Evolutionary conservation across 2,329 filamentous ascomycete species (phyloP).

Genomic region (Fusarium oligoseptatum): DNA sequence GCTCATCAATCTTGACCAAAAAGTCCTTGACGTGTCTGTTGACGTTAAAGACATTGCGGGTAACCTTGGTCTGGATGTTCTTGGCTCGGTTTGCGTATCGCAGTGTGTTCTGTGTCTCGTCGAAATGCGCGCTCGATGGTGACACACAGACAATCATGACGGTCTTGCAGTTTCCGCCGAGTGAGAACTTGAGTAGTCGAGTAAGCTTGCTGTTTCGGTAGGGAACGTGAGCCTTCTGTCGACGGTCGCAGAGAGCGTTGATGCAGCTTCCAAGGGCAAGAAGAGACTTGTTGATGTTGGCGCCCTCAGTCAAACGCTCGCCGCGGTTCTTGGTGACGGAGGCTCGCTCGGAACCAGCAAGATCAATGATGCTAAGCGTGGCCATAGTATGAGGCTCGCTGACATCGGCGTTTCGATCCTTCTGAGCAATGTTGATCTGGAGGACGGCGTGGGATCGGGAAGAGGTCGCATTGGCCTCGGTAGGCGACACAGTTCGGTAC

Average conservation of each 20-base stretch:
- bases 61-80: constrained; percentile 99
- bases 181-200: constrained; percentile 92
- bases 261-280: constrained; percentile 96
- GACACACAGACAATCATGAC: constrained; percentile 99
- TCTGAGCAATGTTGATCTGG: constrained; percentile 95
- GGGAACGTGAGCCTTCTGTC: constrained; percentile 92
- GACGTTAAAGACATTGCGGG: constrained; percentile 98
- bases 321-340: constrained; percentile 97
- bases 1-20: constrained; percentile 98
- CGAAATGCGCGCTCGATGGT: constrained; percentile 95
- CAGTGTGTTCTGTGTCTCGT: constrained; percentile 97
- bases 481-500: constrained; percentile 94
- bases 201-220: constrained; percentile 99
- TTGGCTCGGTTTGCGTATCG: constrained; percentile 98
- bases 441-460: constrained; percentile 97
- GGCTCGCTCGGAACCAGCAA: constrained; percentile 94
- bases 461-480: constrained; percentile 96
- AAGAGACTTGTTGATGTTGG: constrained; percentile 99
- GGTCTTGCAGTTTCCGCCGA: constrained; percentile 97
- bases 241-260: constrained; percentile 94
- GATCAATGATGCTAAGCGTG: constrained; percentile 96
- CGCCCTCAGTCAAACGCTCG: constrained; percentile 90
- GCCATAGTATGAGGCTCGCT: constrained; percentile 98
- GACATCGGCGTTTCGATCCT: constrained; percentile 91
- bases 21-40: constrained; percentile 99